Conservation (phyloP, 371 early-diverging fungal genomes). For the Zychaea mexicana region DNA sequence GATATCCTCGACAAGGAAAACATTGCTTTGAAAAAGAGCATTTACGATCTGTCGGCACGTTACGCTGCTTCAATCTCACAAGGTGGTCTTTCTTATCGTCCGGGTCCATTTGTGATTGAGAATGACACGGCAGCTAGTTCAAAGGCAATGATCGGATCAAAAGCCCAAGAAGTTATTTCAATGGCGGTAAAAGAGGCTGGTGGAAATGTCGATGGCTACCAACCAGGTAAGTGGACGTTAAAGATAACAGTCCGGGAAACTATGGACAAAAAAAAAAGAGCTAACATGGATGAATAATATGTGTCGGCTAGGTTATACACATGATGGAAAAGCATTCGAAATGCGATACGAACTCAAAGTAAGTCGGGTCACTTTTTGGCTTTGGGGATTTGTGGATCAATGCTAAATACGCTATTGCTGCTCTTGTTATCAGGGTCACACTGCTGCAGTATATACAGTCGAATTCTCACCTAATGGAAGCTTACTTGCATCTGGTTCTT, state of each 20-base stretch:
- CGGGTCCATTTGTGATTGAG: slow-evolving; percentile 50
- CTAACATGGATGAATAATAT: background rate
- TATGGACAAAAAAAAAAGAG: too few species aligned
- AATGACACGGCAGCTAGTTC: slow-evolving; percentile 22
- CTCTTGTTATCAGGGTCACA: slow-evolving; percentile 65
- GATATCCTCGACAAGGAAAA: slow-evolving; percentile 85
- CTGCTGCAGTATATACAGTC: slow-evolving; percentile 85
- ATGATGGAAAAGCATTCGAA: slow-evolving; percentile 54
- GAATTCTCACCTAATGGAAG: slow-evolving; percentile 83
- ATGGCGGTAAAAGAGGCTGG: slow-evolving; percentile 52
- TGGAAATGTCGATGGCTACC: slow-evolving; percentile 41
- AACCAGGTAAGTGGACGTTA: slow-evolving; percentile 19
- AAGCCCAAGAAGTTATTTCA: slow-evolving; percentile 48
- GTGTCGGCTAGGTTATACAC: slow-evolving; percentile 20
- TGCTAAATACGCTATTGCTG: too few species aligned
- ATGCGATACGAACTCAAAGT: slow-evolving; percentile 55
- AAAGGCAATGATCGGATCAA: slow-evolving; percentile 16
- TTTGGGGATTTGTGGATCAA: background rate
- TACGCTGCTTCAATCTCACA: slow-evolving; percentile 65
- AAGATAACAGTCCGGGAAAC: background rate
- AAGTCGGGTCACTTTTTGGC: background rate
- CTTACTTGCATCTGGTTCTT: slow-evolving; percentile 84
- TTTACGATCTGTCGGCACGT: slow-evolving; percentile 80
- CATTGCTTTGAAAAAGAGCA: slow-evolving; percentile 78
- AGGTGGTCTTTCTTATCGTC: slow-evolving; percentile 35